Base-by-base conservation (phyloP, 2,329 filamentous ascomycete species). In the Venturia nashicola region DNA sequence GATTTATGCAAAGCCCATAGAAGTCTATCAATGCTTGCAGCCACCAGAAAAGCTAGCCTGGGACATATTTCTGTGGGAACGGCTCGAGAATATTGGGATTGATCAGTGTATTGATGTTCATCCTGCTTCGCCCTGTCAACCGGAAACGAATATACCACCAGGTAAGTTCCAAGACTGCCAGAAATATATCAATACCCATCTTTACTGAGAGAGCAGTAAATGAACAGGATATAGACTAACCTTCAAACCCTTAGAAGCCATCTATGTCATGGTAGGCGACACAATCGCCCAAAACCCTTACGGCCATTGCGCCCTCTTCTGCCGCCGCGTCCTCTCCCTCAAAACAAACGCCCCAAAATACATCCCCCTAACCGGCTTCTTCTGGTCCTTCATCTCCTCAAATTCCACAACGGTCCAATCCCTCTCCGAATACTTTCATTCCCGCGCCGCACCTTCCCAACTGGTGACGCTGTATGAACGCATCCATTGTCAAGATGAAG, bases 61-160 rank as follows among this genome's bases (percentile, higher is more conserved):
- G 39, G 39, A 60, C 9, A 43, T 60, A 14, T 60, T 42, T n/a
- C 12, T 60, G 7, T 60, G 59, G 59, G 59, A 60, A 44, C 59
- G 42, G 8, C 16, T 44, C 9, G 42, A 60, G 8, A 40, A 60
- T 34, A 60, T 44, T 5, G 32, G 51, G 8, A 57, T 57, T 20
- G 59, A 60, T 18, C 59, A 60, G 27, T 60, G 36, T 16, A 27
- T 42, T 42, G 59, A 60, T 44, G 23, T 60, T n/a, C 59, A 60
- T n/a, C 59, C 59, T 16, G 59, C 34, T 5, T 60, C 59, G 12
- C 59, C 59, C 11, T 32, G 32, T 42, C 39, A 60, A 14, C 42
- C 59, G 12, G 36, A 27, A n/a, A 62, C n/a, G 36, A 43, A 40
- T 16, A 62, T 62, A 18, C 43, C 61, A 14, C 23, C 23, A 7